Evolutionary conservation across 2,329 filamentous ascomycete species (phyloP).

Genomic region (Drechslerella stenobrocha): DNA sequence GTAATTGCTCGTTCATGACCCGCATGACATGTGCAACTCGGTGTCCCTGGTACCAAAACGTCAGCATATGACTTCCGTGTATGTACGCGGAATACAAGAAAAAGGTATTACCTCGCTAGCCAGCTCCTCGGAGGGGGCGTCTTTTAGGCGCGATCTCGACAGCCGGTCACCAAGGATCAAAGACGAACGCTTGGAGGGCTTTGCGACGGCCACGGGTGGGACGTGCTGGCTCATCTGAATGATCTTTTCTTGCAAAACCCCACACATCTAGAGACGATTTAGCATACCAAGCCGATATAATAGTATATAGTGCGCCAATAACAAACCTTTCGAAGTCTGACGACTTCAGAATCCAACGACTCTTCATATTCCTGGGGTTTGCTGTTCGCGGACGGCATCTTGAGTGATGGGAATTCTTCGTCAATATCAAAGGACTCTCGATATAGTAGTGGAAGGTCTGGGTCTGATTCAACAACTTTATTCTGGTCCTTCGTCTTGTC

Average conservation of each 20-base stretch:
- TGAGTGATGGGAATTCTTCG: constrained; percentile 16
- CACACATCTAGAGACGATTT: constrained; percentile 33
- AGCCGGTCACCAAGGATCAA: constrained; percentile 40
- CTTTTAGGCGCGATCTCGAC: constrained; percentile 35
- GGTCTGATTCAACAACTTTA: constrained; percentile 20
- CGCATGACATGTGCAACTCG: constrained; percentile 48
- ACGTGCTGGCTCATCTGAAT: constrained; percentile 47
- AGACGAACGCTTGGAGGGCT: constrained; percentile 31
- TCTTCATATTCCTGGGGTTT: constrained; percentile 11
- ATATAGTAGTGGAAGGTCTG: constrained; percentile 34
- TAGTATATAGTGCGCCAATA: background rate
- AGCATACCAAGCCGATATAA: too few species aligned
- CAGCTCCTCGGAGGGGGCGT: constrained; percentile 36
- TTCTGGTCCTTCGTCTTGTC: constrained; percentile 21
- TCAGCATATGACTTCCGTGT: background rate
- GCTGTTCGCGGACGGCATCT: constrained; percentile 38
- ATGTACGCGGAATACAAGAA: background rate
- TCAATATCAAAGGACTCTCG: constrained; percentile 36
- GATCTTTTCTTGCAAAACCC: constrained; percentile 45
- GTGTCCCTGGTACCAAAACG: constrained; percentile 17
- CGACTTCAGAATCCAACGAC: constrained; percentile 33
- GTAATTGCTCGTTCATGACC: constrained; percentile 48
- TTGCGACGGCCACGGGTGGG: constrained; percentile 15
- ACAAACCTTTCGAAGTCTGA: constrained; percentile 43
- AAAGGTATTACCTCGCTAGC: constrained; percentile 37